Evolutionary conservation across 2,329 filamentous ascomycete species (phyloP), one percentile per base, ranked within the genome.

Genomic region (Sporothrix euskadiensis): DNA sequence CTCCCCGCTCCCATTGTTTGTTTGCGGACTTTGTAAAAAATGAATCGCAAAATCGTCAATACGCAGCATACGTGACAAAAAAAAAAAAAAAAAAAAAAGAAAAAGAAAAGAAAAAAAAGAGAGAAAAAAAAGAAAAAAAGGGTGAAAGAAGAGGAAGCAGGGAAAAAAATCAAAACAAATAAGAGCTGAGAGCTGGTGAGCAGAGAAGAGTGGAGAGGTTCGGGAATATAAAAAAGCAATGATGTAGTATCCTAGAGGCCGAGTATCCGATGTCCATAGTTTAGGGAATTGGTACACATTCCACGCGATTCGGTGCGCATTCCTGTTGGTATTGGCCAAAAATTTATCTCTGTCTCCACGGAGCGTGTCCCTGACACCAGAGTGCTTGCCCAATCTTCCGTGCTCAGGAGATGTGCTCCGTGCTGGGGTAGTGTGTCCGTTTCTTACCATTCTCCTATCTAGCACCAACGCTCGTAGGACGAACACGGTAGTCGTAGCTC

Each of bases 381-480:
- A 52, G 22, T 22, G 12, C 41, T n/a, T 22, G 14, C 12, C 44
- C 30, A 47, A 35, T 49, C 63, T 49, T 35, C 41, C 63, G 12
- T 32, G n/a, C 12, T 66, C 49, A 52, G 14, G 52, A 35, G 65
- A 52, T 52, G 44, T 68, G 65, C 39, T 68, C 44, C 44, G 65
- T 68, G 12, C 65, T 26, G 26, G 65, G 44, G 44, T 35, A 68
- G 44, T 16, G 44, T 35, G 14, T 35, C 30, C 16, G 26, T 61
- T 44, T 68, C 65, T 68, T 54, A 52, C 66, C 19, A 54, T 56
- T 44, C n/a, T 69, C 4, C 30, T 54, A 14, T 8, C 12, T 16
- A n/a, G 39, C 14, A 41, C n/a, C n/a, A 47, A 26, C 12, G 35
- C 19, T 63, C 32, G 35, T 16, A 12, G 57, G 19, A 41, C 57